Conservation (phyloP, 129 eudicot genomes). For the Artemisia annua region DNA sequence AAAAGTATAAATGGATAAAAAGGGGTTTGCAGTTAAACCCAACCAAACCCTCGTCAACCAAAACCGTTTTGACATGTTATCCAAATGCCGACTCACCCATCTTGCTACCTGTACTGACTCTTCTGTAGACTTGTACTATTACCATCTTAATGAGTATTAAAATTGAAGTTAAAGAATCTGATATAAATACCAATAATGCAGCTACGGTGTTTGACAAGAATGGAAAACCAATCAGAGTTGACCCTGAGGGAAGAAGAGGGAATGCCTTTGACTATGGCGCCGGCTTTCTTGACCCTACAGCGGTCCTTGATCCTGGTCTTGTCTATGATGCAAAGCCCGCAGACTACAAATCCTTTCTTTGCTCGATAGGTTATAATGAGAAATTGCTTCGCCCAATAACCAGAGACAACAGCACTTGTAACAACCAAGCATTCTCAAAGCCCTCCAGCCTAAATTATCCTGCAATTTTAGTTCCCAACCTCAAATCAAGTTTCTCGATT, state of each 20-base stretch:
- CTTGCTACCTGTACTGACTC: neutral
- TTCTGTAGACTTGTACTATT: neutral
- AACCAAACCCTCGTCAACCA: neutral
- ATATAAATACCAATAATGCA: constrained; percentile 40
- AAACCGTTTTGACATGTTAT: neutral
- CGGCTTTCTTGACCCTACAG: constrained; percentile 68
- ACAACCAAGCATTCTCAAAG: constrained; percentile 39
- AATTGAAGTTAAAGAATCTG: constrained; percentile 24
- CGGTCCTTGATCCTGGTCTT: constrained; percentile 76
- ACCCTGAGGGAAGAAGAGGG: constrained; percentile 60
- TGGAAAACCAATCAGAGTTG: constrained; percentile 61
- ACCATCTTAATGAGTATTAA: neutral
- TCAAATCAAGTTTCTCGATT: constrained; percentile 49
- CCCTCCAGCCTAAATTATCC: constrained; percentile 71
- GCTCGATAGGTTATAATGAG: constrained; percentile 67
- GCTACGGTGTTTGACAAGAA: constrained; percentile 67
- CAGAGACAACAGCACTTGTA: constrained; percentile 67
- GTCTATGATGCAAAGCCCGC: constrained; percentile 64
- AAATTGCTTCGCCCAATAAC: constrained; percentile 53
- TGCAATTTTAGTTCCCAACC: constrained; percentile 68
- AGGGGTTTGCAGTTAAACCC: neutral
- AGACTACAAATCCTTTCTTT: constrained; percentile 85
- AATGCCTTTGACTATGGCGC: constrained; percentile 79
- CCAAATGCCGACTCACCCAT: neutral
- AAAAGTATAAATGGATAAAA: neutral